Base-by-base conservation (phyloP, 331 rosid genomes). In the Phaseolus coccineus region DNA sequence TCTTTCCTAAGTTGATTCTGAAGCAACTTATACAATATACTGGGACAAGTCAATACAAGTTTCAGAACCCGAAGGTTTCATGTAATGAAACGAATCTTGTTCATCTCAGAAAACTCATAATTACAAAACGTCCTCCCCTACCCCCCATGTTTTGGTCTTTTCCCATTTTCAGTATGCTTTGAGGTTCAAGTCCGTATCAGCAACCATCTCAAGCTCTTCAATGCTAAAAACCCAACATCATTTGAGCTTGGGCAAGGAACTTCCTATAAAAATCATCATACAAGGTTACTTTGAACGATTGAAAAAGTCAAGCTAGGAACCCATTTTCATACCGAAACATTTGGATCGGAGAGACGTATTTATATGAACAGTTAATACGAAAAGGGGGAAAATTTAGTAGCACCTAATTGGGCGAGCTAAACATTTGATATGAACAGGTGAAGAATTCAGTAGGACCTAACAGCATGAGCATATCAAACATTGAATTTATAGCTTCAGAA, bases 401-500 rank as follows among this genome's bases (percentile, higher is more conserved):
- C 83, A 70, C 84, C 89, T 58, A 81, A 61, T 22, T 46, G 84
- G 81, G 76, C 77, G 73, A 63, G 79, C 83, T 74, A 83, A 85
- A 84, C 37, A 87, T 22, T 82, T 80, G 87, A 87, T 82, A 83
- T 84, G 77, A 81, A 84, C 92, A 89, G 73, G 90, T 82, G 88
- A 79, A 65, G 75, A 77, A 37, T 81, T 83, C 78, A 71, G 83
- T 81, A 81, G 79, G 85, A 79, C 77, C 89, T 83, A 90, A 63
- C 79, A 82, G 83, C 84, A 71, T 73, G 82, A 81, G 88, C 81
- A 72, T 77, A 79, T 80, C 71, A 75, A 81, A 84, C 84, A 69
- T 80, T 72, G 81, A 76, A 71, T 67, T 80, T 85, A 80, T 77
- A 67, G 88, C 86, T 87, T 86, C 84, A 68, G 84, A 76, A 52